Base-by-base conservation (phyloP, 2,329 filamentous ascomycete genomes). In the Ophiostoma novo-ulmi region DNA sequence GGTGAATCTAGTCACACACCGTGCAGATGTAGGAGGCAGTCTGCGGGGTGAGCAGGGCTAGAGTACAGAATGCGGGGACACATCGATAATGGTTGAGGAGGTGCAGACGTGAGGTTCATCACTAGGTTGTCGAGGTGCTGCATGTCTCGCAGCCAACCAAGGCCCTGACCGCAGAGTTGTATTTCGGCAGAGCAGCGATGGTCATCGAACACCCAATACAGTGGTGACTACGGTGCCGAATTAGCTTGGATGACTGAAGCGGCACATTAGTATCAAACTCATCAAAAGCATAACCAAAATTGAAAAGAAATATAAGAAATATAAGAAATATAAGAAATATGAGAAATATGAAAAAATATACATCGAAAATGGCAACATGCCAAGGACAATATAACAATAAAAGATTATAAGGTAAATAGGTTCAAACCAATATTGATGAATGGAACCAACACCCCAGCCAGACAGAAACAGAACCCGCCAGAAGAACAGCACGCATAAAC, bases 391-490 rank as follows among this genome's bases (percentile, higher is more conserved):
- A 48, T 20, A 17, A 55, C 52, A 55, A 26, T 22, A 20, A 55
- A 55, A 17, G 52, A 55, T 22, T 35, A 63, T 26, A 35, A 63
- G 17, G 35, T 17, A 63, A 35, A 63, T 22, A 63, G 2, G 35
- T 63, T 31, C 11, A 17, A 63, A 31, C 52, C 58, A 63, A 22
- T 17, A 63, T 26, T 63, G 22, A 26, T 63, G 11, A 58, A 63
- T 63, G 58, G 26, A 35, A 31, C 58, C 58, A 63, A 35, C 58
- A 63, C 58, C 58, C 58, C 58, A 63, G 58, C 58, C 58, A 63
- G 58, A 63, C 58, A 35, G 11, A 63, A 63, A 7, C 44, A 61
- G 13, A 63, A 63, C 58, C 35, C 58, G 58, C 58, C 58, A 17
- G 22, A 35, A 63, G 26, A 63, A 63, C 58, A 63, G 17, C 58